Percentiles rank a stretch among this genome's conserved stretches.
These are phyloP conservation scores for Kazachstania taianensis DNA, from an alignment of 805 yeast genomes.

Conservation along the genomic window DNA sequence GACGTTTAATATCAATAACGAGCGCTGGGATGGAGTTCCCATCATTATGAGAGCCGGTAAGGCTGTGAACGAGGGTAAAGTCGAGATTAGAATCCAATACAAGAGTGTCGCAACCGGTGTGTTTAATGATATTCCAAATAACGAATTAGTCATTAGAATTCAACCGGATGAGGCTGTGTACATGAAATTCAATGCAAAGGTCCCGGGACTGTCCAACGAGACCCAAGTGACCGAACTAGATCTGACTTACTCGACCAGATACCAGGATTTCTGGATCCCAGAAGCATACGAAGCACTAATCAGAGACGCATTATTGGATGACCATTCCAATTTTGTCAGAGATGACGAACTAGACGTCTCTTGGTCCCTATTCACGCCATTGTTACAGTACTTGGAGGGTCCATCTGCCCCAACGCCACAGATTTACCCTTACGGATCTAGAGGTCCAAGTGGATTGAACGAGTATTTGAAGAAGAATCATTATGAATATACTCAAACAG, in stretches of 20 bases:
- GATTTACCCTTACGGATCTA: constrained; percentile 76
- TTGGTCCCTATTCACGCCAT: constrained; percentile 92
- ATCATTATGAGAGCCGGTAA: constrained; percentile 93
- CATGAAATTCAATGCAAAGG: constrained; percentile 83
- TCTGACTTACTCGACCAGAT: constrained; percentile 72
- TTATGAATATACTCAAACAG: constrained; percentile 47
- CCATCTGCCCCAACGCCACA: constrained; percentile 56
- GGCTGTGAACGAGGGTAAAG: constrained; percentile 87
- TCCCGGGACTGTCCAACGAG: constrained; percentile 80
- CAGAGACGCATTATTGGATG: constrained; percentile 81
- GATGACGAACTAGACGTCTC: constrained; percentile 92
- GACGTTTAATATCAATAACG: constrained; percentile 68
- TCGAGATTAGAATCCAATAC: constrained; percentile 88
- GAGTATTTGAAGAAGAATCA: constrained; percentile 59
- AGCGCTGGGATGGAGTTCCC: constrained; percentile 98
- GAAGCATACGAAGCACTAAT: constrained; percentile 95
- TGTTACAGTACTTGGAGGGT: constrained; percentile 69
- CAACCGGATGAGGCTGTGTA: constrained; percentile 94
- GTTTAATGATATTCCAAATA: constrained; percentile 70
- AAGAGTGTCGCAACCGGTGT: constrained; percentile 76
- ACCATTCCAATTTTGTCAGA: constrained; percentile 94
- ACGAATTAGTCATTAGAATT: constrained; percentile 84
- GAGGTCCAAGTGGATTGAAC: constrained; percentile 67
- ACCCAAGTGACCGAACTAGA: constrained; percentile 88
- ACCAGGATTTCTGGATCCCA: constrained; percentile 84